phyloP scores from a whole-genome alignment of 331 rosid species.

The Stylosanthes scabra region DNA sequence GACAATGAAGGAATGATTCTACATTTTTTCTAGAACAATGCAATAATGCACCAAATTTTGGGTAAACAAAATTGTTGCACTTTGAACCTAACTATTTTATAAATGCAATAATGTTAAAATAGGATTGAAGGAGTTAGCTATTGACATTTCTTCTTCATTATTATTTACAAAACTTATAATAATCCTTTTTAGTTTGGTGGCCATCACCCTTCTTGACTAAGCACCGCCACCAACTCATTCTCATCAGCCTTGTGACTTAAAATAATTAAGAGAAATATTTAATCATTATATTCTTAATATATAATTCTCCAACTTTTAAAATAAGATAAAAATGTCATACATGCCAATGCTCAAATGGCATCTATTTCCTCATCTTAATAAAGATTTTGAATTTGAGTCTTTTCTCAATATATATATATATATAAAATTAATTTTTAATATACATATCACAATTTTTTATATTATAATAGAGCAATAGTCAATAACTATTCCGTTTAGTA shows the following conservation, averaged over 20 bases:
- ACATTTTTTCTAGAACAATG: background rate
- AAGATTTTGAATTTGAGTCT: too few relatives aligned
- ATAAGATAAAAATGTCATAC: too few relatives aligned
- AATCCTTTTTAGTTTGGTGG: constrained; percentile 54
- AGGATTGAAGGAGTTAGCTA: constrained; percentile 5
- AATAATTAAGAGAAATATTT: background rate
- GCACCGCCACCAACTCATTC: constrained; percentile 44
- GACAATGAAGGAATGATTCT: constrained; percentile 7
- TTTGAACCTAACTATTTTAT: background rate
- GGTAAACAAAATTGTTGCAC: constrained; percentile 28
- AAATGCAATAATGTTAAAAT: background rate
- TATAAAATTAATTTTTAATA: too few relatives aligned
- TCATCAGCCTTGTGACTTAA: constrained; percentile 9
- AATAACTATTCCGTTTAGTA: too few relatives aligned
- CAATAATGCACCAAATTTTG: background rate
- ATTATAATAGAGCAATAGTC: too few relatives aligned
- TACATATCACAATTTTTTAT: too few relatives aligned
- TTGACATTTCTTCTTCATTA: constrained; percentile 32
- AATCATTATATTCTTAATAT: too few relatives aligned
- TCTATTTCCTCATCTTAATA: too few relatives aligned
- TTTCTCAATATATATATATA: too few relatives aligned
- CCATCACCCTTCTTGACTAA: constrained; percentile 53
- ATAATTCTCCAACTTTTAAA: too few relatives aligned
- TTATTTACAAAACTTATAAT: constrained; percentile 21
- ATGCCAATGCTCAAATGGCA: too few relatives aligned